phyloP scores from a whole-genome alignment of 2,329 filamentous ascomycete species.

The Colletotrichum somersetense region DNA sequence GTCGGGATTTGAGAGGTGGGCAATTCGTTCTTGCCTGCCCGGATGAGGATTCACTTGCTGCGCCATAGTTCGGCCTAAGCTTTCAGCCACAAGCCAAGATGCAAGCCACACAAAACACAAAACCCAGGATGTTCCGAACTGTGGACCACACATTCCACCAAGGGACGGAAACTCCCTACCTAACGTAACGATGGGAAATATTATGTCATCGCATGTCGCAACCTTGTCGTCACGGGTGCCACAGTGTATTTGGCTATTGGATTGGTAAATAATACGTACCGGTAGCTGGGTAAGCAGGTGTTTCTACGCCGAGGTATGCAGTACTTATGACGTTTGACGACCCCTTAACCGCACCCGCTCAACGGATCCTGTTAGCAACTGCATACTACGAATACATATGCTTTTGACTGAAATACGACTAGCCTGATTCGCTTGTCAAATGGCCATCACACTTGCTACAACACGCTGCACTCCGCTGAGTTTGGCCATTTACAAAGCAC shows the following conservation, averaged over 20 bases:
- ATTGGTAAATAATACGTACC: too few species aligned
- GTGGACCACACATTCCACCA: not conserved
- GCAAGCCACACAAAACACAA: not conserved
- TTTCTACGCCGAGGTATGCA: not conserved
- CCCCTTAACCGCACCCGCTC: conserved; percentile 17
- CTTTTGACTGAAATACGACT: not conserved
- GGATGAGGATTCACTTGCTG: not conserved
- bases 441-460: conserved; percentile 1
- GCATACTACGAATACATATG: too few species aligned
- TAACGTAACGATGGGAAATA: not conserved
- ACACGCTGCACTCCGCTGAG: conserved; percentile 5
- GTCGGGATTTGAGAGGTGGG: not conserved
- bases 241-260: conserved; percentile 2
- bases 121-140: not conserved
- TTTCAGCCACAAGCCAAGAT: not conserved
- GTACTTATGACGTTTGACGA: conserved; percentile 26
- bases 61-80: not conserved
- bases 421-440: conserved; percentile 18
- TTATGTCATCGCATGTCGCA: conserved; percentile 17
- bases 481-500: not conserved
- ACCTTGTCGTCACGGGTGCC: conserved; percentile 28
- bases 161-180: not conserved
- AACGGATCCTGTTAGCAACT: conserved; percentile 14
- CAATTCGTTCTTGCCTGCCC: not conserved
- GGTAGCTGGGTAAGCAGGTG: not conserved